Evolutionary conservation across 2,329 filamentous ascomycete species (phyloP).

Genomic region (Microascus cirrosus): DNA sequence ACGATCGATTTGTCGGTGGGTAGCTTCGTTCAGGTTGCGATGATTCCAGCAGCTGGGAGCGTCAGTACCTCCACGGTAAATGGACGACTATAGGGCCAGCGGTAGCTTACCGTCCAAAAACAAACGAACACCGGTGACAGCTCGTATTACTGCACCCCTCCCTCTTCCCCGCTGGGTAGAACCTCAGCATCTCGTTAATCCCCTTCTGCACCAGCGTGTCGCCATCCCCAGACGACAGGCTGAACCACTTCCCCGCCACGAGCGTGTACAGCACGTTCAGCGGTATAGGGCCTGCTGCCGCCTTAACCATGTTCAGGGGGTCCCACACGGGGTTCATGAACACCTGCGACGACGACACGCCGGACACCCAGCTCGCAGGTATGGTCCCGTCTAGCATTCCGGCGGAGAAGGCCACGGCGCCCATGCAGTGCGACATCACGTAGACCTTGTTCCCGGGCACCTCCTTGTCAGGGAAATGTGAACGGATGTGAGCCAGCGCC

Average conservation of each 20-base stretch:
- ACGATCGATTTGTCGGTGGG: slow-evolving; percentile 48
- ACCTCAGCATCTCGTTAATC: slow-evolving; percentile 44
- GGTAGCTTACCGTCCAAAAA: slow-evolving; percentile 39
- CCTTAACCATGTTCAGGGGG: slow-evolving; percentile 44
- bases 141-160: slow-evolving; percentile 51
- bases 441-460: slow-evolving; percentile 32
- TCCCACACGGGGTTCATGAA: slow-evolving; percentile 54
- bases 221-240: slow-evolving; percentile 32
- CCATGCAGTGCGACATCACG: slow-evolving; percentile 52
- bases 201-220: slow-evolving; percentile 36
- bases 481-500: slow-evolving; percentile 39
- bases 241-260: slow-evolving; percentile 43
- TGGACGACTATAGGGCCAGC: not conserved
- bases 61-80: not conserved
- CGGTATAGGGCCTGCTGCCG: slow-evolving; percentile 31
- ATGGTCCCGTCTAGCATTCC: slow-evolving; percentile 54
- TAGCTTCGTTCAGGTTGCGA: slow-evolving; percentile 52
- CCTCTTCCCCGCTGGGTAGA: slow-evolving; percentile 39
- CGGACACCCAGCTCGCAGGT: slow-evolving; percentile 42
- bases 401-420: slow-evolving; percentile 43
- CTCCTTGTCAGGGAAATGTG: slow-evolving; percentile 16
- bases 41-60: slow-evolving; percentile 44
- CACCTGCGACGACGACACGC: slow-evolving; percentile 48
- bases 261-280: slow-evolving; percentile 36
- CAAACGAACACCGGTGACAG: slow-evolving; percentile 48